A percentile compares a stretch with the other conserved stretches of the same genome.
Evolutionary conservation across 495 filamentous ascomycete genomes (phyloP).

Genomic region (Tuber borchii): DNA sequence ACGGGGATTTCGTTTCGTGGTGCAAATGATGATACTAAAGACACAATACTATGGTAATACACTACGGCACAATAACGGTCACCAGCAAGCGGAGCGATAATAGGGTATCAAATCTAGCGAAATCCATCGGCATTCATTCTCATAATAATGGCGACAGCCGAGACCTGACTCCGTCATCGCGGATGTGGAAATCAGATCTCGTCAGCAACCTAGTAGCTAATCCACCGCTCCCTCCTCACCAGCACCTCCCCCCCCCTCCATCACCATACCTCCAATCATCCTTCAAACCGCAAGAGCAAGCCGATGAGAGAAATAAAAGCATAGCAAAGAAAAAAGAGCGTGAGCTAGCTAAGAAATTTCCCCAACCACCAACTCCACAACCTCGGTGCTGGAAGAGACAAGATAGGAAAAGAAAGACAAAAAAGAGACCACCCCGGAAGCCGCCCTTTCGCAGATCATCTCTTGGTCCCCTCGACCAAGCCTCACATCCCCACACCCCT

Average conservation of each 20-base stretch:
- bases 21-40: neutral
- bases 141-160: constrained; percentile 1
- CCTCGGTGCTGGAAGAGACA: constrained; percentile 10
- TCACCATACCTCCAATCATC: constrained; percentile 4
- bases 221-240: constrained; percentile 9
- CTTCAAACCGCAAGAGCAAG: constrained; percentile 9
- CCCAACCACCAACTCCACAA: constrained; percentile 7
- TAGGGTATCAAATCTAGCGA: constrained; percentile 6
- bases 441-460: constrained; percentile 32
- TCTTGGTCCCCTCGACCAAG: neutral
- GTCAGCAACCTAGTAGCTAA: neutral
- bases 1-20: neutral
- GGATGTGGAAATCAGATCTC: neutral
- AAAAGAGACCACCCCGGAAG: constrained; percentile 36
- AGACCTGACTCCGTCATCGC: neutral
- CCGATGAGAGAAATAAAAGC: constrained; percentile 10
- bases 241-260: neutral
- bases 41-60: neutral
- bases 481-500: constrained; percentile 11
- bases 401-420: constrained; percentile 19
- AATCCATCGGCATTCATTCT: constrained; percentile 27
- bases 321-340: constrained; percentile 18
- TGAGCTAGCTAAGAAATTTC: constrained; percentile 13
- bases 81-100: neutral
- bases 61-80: neutral